phyloP scores from a whole-genome alignment of 2,329 filamentous ascomycete genomes.

The Pseudogymnoascus sp. region DNA sequence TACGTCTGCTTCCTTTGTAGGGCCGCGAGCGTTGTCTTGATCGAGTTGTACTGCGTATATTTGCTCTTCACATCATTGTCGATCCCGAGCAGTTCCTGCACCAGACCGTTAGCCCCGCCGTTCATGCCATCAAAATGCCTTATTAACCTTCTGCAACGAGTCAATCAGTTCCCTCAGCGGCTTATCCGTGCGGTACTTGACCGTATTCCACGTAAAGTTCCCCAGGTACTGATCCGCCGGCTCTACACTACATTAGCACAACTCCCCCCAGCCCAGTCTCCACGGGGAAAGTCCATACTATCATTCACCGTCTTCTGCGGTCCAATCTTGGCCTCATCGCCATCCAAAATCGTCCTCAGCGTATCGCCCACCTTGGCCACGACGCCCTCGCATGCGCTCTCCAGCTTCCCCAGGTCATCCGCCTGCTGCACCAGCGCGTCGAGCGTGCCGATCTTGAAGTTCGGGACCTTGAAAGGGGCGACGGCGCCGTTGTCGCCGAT shows the following conservation, averaged over 20 bases:
- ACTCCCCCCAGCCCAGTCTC: not conserved
- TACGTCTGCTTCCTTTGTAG: slow-evolving; percentile 85
- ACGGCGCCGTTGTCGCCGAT: slow-evolving; percentile 71
- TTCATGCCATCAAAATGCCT: not conserved
- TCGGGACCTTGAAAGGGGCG: slow-evolving; percentile 71
- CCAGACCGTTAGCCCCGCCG: not conserved
- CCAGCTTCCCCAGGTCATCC: slow-evolving; percentile 87
- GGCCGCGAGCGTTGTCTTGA: slow-evolving; percentile 74
- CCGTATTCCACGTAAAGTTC: slow-evolving; percentile 92
- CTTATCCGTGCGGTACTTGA: slow-evolving; percentile 92
- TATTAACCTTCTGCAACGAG: slow-evolving; percentile 69
- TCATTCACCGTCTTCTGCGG: slow-evolving; percentile 76
- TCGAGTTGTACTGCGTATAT: slow-evolving; percentile 86
- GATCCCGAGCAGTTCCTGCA: slow-evolving; percentile 75
- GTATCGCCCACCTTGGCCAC: slow-evolving; percentile 63
- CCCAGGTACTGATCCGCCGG: slow-evolving; percentile 91
- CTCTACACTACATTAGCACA: slow-evolving; percentile 44
- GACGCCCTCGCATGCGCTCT: slow-evolving; percentile 67
- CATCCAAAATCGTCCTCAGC: slow-evolving; percentile 25
- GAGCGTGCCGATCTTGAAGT: slow-evolving; percentile 96
- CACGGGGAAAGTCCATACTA: slow-evolving; percentile 64
- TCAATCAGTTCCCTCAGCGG: slow-evolving; percentile 80
- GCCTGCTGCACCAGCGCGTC: slow-evolving; percentile 94
- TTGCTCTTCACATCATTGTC: slow-evolving; percentile 96
- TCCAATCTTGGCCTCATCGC: slow-evolving; percentile 46